phyloP scores from a whole-genome alignment of 108 stramenopile species.

The Skeletonema potamos region DNA sequence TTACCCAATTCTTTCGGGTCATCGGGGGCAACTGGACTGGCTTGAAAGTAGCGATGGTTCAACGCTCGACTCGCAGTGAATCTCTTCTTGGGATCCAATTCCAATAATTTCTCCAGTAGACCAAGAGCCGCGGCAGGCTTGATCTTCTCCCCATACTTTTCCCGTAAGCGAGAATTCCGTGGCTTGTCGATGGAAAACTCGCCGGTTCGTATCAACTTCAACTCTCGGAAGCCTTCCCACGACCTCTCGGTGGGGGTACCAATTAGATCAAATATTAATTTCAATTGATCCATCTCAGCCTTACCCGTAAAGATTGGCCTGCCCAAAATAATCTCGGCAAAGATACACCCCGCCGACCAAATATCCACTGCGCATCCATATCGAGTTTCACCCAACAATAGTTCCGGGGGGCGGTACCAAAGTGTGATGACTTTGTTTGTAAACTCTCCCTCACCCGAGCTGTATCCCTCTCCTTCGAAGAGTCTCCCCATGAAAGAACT shows the following conservation, averaged over 20 bases:
- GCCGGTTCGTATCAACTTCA: conserved; percentile 64
- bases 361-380: conserved; percentile 92
- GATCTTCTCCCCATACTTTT: conserved; percentile 69
- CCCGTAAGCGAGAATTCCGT: conserved; percentile 45
- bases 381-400: conserved; percentile 79
- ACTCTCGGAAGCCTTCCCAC: conserved; percentile 71
- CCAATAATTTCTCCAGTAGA: conserved; percentile 77
- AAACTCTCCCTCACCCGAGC: conserved; percentile 35
- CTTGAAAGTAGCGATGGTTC: conserved; percentile 62
- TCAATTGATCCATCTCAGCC: conserved; percentile 89
- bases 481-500: conserved; percentile 12
- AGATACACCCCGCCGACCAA: conserved; percentile 96
- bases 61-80: conserved; percentile 63
- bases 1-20: conserved; percentile 67
- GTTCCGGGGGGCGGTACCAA: conserved; percentile 92
- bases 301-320: conserved; percentile 94
- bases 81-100: conserved; percentile 79
- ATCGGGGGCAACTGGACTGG: conserved; percentile 65
- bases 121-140: conserved; percentile 54
- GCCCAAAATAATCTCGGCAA: conserved; percentile 92
- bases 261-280: conserved; percentile 79
- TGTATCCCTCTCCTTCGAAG: neutral
- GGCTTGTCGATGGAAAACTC: conserved; percentile 57
- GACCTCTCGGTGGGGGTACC: conserved; percentile 69
- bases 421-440: conserved; percentile 81